These are phyloP conservation scores for Hericium rajendrae DNA, from an alignment of 768 basidiomycete species.

Conservation along the genomic window DNA sequence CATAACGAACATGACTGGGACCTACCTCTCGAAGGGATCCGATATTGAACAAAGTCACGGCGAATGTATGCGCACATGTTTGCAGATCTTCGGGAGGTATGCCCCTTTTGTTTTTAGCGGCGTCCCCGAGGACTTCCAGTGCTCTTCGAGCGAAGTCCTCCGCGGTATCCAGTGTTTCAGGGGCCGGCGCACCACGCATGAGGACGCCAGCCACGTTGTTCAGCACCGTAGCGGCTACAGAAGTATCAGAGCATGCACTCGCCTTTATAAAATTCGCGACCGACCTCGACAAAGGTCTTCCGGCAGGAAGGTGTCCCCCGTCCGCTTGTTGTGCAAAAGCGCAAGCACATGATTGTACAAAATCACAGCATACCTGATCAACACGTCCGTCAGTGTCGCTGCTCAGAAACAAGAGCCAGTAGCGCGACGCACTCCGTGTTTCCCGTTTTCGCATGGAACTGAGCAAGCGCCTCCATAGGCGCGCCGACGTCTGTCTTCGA, in stretches of 20 bases:
- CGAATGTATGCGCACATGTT: constrained; percentile 9
- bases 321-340: constrained; percentile 38
- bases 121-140: constrained; percentile 22
- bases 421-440: constrained; percentile 40
- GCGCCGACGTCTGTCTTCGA: constrained; percentile 51
- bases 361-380: constrained; percentile 46
- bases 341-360: constrained; percentile 60
- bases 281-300: constrained; percentile 56
- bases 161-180: constrained; percentile 32
- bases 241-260: background rate
- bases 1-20: background rate
- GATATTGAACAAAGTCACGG: constrained; percentile 12
- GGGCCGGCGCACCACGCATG: constrained; percentile 28
- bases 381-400: background rate
- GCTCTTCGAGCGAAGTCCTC: constrained; percentile 56
- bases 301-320: constrained; percentile 17
- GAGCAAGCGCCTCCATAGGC: constrained; percentile 57
- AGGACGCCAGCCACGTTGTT: constrained; percentile 37
- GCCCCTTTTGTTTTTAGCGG: background rate
- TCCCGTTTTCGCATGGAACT: constrained; percentile 47
- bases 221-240: constrained; percentile 36
- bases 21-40: constrained; percentile 13
- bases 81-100: constrained; percentile 1
- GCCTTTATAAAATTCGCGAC: background rate
- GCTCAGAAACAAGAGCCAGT: constrained; percentile 1